Base-by-base conservation (phyloP, 1,284 basidiomycete genomes). In the Ustilago sp. region DNA sequence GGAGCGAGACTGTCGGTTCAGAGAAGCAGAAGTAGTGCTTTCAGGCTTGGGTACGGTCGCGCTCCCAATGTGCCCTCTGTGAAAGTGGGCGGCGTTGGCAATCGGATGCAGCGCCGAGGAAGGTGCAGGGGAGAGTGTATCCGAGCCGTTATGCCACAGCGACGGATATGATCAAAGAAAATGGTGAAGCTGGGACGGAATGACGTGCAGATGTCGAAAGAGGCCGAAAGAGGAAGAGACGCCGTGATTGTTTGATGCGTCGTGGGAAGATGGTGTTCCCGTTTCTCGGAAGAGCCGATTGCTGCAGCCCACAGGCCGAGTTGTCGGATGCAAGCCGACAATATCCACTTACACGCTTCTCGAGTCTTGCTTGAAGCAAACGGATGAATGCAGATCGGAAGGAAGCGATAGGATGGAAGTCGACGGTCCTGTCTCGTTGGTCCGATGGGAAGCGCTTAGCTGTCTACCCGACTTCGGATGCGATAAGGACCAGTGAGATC, bases 151-250 rank as follows among this genome's bases (percentile, higher is more conserved):
- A 28, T 12, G 28, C 2, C 31, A 13, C 8, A 17, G 28, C 15
- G 31, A 50, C 32, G 47, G 45, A 56, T 12, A 54, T 50, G 61
- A 57, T 56, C 47, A 36, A 51, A 7, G 47, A n/a, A 17, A 28
- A 47, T 57, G 47, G 41, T 57, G 54, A 63, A 63, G 38, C 23
- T 7, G 15, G 31, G 23, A 31, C 53, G 31, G 45, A 17, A 15
- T 15, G 28, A 28, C 35, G 45, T 48, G 47, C 47, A 54, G n/a
- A 11, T 39, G 15, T 48, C 53, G 60, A 43, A 62, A 41, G 15
- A 48, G 28, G 34, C 52, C 60, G 52, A 62, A 47, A 19, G 32
- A 35, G 28, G 17, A 38, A 7, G 43, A 38, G 53, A 39, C 17
- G 48, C 59, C 32, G 48, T 38, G 60, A 41, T 17, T 43, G 36